A percentile compares a stretch with the other conserved stretches of the same genome.
Evolutionary conservation across 2,329 filamentous ascomycete genomes (phyloP).

Genomic region (Nigrospora oryzae): DNA sequence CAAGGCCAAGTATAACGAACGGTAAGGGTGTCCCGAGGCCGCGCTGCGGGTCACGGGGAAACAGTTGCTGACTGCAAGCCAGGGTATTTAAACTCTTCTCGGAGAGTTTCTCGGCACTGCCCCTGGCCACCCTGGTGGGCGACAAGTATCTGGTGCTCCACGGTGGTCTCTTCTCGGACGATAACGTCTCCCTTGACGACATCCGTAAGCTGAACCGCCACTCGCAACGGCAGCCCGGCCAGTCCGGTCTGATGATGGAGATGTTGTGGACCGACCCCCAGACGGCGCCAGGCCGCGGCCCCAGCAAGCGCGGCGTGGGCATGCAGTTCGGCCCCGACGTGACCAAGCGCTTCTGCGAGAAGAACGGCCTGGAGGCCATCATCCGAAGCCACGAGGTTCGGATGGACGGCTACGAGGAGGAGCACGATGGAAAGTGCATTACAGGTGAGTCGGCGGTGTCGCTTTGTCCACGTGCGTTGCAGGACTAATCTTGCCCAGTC

Average conservation of each 20-base stretch:
- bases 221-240: constrained; percentile 84
- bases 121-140: constrained; percentile 85
- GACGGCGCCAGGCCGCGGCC: constrained; percentile 72
- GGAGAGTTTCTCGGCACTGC: constrained; percentile 91
- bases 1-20: constrained; percentile 95
- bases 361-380: constrained; percentile 87
- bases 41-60: background rate
- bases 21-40: constrained; percentile 20
- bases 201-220: constrained; percentile 90
- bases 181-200: constrained; percentile 85
- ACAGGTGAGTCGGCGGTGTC: constrained; percentile 51
- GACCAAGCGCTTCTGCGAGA: constrained; percentile 93
- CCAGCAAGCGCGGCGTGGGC: constrained; percentile 93
- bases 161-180: constrained; percentile 91
- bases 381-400: constrained; percentile 97
- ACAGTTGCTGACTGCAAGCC: constrained; percentile 8
- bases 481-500: constrained; percentile 41
- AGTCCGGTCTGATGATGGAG: constrained; percentile 97
- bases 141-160: constrained; percentile 88
- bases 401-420: constrained; percentile 98
- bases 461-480: background rate
- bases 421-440: constrained; percentile 92
- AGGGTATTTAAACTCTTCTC: constrained; percentile 95
- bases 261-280: constrained; percentile 99
- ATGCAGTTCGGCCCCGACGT: constrained; percentile 96